Base-by-base conservation (phyloP, 257 asterid genomes). In the Plectranthus barbatus region DNA sequence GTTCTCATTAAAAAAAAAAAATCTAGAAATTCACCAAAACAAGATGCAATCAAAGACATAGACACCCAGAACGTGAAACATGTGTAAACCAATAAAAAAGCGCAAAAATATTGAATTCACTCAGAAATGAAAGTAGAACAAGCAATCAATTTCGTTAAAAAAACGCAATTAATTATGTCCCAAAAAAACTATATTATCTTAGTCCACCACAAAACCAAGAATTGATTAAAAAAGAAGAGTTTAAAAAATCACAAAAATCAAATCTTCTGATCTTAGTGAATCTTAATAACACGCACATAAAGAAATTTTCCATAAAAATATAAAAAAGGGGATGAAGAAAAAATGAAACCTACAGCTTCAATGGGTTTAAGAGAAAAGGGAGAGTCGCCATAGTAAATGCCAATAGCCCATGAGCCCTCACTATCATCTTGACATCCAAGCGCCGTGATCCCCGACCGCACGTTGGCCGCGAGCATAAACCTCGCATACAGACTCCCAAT, bases 391-490 rank as follows among this genome's bases (percentile, higher is more conserved):
- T 82, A 83, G 81, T 74, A 90, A 72, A 90, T 80, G 40, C 99
- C 99, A 36, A 93, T 46, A 33, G 97, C 77, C 99, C 99, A 93
- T 0, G 97, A 87, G 15, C 99, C 99, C 72, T 90, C 99, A 64
- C 74, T 80, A 72, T 93, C 99, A 31, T 84, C 86, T 20, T 55
- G 73, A 58, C 97, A 93, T 0, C 97, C 99, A 33, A 70, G 24
- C 45, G 71, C 40, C 66, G 81, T 76, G 61, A 84, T 67, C 66
- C 76, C 80, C 58, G 73, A 12, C 67, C 81, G 92, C 75, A 77
- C 91, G 74, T 82, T 78, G 23, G 92, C 76, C 46, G 90, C 20
- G 56, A 90, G 66, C 80, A 90, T 64, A 56, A 71, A 66, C 75
- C 84, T 78, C 48, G 73, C 83, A 41, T 87, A 87, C 41, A 93